These are phyloP conservation scores for Jackrogersella multiformis DNA, from an alignment of 495 filamentous ascomycete species.

Conservation along the genomic window DNA sequence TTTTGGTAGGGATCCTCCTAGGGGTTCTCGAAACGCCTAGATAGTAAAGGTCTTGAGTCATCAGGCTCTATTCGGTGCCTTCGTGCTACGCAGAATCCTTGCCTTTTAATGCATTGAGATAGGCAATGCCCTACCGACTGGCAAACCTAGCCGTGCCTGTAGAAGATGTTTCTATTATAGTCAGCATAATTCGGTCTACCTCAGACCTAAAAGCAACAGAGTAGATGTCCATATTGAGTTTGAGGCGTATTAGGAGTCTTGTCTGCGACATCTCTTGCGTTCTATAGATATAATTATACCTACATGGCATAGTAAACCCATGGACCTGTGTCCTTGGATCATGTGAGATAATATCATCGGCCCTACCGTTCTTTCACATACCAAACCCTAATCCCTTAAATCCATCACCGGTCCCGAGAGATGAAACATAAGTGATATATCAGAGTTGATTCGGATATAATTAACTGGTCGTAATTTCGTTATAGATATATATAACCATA, in stretches of 20 bases:
- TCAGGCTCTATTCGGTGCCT: slow-evolving; percentile 9
- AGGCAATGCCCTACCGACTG: not conserved
- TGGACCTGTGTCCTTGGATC: not conserved
- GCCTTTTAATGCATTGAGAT: slow-evolving; percentile 22
- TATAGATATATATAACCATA: not conserved
- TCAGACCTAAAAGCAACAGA: not conserved
- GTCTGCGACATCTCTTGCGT: slow-evolving; percentile 19
- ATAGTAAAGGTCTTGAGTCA: slow-evolving; percentile 6
- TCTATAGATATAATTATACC: slow-evolving; percentile 29
- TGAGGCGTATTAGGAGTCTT: slow-evolving; percentile 12
- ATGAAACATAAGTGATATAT: slow-evolving; percentile 14
- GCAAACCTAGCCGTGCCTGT: not conserved
- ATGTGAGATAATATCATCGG: slow-evolving; percentile 15
- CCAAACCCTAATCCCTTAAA: slow-evolving; percentile 22
- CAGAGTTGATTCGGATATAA: slow-evolving; percentile 20
- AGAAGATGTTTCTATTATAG: slow-evolving; percentile 8
- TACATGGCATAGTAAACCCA: slow-evolving; percentile 16
- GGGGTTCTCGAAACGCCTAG: slow-evolving; percentile 35
- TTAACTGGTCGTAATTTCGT: slow-evolving; percentile 13
- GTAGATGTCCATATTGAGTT: not conserved
- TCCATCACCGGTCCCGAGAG: slow-evolving; percentile 32
- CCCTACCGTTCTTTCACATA: slow-evolving; percentile 18
- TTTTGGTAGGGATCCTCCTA: slow-evolving; percentile 36
- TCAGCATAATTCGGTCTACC: not conserved
- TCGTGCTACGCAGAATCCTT: slow-evolving; percentile 32